A percentile compares a stretch with the other conserved stretches of the same genome.
phyloP scores from a whole-genome alignment of 768 basidiomycete species.

The Infundibulicybe gibba region DNA sequence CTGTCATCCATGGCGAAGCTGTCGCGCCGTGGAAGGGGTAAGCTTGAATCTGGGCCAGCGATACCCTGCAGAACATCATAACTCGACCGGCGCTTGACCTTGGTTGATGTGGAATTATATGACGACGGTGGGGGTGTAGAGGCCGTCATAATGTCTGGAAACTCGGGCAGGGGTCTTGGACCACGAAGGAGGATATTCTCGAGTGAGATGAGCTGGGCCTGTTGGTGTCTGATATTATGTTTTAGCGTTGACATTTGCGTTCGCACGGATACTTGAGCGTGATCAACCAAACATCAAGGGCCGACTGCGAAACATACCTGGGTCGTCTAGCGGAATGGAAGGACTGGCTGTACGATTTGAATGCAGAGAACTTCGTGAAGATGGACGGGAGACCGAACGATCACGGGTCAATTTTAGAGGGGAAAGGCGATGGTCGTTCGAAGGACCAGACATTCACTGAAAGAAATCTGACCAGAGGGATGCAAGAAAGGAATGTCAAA shows the following conservation, averaged over 20 bases:
- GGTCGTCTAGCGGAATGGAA: constrained; percentile 53
- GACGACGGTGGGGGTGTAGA: constrained; percentile 26
- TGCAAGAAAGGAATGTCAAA: constrained; percentile 10
- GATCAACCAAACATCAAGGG: constrained; percentile 14
- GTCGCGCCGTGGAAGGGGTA: constrained; percentile 67
- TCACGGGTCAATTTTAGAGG: constrained; percentile 28
- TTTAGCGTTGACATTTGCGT: constrained; percentile 80
- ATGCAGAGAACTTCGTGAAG: constrained; percentile 38
- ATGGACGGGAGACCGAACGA: constrained; percentile 36
- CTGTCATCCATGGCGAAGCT: constrained; percentile 22
- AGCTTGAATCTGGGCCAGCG: constrained; percentile 71
- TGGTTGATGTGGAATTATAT: constrained; percentile 32
- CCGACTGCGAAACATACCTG: constrained; percentile 45
- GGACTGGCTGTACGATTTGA: constrained; percentile 57
- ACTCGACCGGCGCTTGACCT: constrained; percentile 61
- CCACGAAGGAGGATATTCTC: constrained; percentile 67
- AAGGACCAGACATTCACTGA: constrained; percentile 17
- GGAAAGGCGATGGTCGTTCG: constrained; percentile 20
- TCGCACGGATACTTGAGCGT: constrained; percentile 60
- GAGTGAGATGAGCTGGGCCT: constrained; percentile 69
- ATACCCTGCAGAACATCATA: constrained; percentile 68
- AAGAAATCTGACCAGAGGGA: constrained; percentile 22
- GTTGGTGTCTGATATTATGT: constrained; percentile 80
- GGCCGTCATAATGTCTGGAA: constrained; percentile 29
- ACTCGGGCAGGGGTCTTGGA: constrained; percentile 53